Evolutionary conservation across 768 basidiomycete species (phyloP).

Genomic region (Macrolepiota albuminosa): DNA sequence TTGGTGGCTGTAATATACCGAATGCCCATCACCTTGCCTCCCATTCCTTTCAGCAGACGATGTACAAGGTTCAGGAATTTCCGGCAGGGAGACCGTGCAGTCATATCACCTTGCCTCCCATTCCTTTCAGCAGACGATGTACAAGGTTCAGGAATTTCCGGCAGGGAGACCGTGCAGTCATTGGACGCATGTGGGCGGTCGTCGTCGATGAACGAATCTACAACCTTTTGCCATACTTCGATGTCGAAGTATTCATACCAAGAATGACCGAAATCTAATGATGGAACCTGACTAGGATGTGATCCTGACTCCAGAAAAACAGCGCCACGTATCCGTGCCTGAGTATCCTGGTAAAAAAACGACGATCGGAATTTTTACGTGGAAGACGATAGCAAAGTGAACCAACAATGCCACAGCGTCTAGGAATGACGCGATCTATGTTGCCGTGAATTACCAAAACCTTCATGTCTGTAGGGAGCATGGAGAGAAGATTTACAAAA

Average conservation of each 20-base stretch:
- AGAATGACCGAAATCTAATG: conserved; percentile 33
- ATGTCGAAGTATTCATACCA: conserved; percentile 36
- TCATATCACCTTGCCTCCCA: background rate
- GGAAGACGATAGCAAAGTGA: background rate
- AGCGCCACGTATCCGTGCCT: conserved; percentile 26
- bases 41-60: background rate
- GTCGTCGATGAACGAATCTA: conserved; percentile 25
- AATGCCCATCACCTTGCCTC: background rate
- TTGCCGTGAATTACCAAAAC: conserved; percentile 39
- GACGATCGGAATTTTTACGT: background rate
- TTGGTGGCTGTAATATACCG: background rate
- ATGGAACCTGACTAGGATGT: conserved; percentile 28
- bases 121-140: background rate
- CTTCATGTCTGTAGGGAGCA: conserved; percentile 25
- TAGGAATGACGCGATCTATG: conserved; percentile 31
- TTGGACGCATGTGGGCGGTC: background rate
- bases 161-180: background rate
- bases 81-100: too few species aligned
- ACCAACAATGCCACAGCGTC: conserved; percentile 25
- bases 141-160: too few species aligned
- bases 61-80: background rate
- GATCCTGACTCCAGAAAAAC: conserved; percentile 24
- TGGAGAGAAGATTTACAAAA: conserved; percentile 22
- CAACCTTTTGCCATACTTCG: conserved; percentile 28
- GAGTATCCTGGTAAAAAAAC: conserved; percentile 21